phyloP scores from a whole-genome alignment of 140 eudicot genomes.

The Bidens hawaiensis region DNA sequence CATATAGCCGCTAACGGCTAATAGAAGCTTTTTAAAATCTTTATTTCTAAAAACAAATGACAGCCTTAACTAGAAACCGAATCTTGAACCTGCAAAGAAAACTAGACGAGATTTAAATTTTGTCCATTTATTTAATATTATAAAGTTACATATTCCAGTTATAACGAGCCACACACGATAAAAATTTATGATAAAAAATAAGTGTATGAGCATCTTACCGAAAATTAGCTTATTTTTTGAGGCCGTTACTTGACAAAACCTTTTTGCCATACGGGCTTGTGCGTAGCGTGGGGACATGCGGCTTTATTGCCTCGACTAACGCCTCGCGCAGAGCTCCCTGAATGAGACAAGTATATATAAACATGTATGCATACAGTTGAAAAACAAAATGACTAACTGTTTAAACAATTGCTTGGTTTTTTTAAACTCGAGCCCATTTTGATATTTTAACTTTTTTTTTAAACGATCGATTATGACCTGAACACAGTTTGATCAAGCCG shows the following conservation, averaged over 20 bases:
- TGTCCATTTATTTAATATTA: not conserved
- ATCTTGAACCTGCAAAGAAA: slow-evolving; percentile 23
- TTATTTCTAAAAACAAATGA: slow-evolving; percentile 29
- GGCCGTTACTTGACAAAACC: slow-evolving; percentile 50
- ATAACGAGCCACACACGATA: not conserved
- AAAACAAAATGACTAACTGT: not conserved
- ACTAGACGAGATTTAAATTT: not conserved
- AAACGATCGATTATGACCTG: too few relatives aligned
- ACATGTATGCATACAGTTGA: not conserved
- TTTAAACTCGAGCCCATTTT: not conserved
- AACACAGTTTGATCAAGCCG: too few relatives aligned
- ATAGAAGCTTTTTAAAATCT: slow-evolving; percentile 21
- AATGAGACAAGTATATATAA: slow-evolving; percentile 17
- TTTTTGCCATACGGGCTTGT: slow-evolving; percentile 60
- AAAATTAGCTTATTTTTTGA: slow-evolving; percentile 39
- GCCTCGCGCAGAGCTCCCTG: slow-evolving; percentile 54
- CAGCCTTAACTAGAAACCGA: slow-evolving; percentile 12
- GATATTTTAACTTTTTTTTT: not conserved
- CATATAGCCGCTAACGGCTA: slow-evolving; percentile 6
- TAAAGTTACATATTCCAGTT: not conserved
- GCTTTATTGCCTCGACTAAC: slow-evolving; percentile 52
- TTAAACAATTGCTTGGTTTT: not conserved
- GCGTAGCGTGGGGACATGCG: slow-evolving; percentile 50
- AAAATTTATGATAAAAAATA: not conserved
- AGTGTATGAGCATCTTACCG: slow-evolving; percentile 11